These are phyloP conservation scores for Psilocybe cubensis DNA, from an alignment of 768 basidiomycete genomes.

Conservation along the genomic window DNA sequence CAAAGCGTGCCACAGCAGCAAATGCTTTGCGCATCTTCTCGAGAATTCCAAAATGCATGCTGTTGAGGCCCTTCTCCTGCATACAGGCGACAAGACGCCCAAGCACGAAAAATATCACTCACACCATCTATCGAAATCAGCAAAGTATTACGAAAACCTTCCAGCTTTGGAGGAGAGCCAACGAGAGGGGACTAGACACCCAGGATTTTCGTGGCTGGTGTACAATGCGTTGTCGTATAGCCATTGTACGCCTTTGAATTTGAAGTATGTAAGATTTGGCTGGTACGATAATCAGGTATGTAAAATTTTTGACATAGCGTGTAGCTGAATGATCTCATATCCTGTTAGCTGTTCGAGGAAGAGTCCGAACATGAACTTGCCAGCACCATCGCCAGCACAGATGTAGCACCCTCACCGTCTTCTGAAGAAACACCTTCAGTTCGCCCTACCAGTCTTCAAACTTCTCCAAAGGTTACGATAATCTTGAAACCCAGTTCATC, in stretches of 20 bases:
- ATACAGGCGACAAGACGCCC: constrained; percentile 24
- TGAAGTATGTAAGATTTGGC: constrained; percentile 44
- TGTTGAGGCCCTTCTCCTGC: constrained; percentile 36
- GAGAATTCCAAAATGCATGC: constrained; percentile 37
- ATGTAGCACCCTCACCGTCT: neutral
- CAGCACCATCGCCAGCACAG: neutral
- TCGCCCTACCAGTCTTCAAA: neutral
- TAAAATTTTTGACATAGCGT: neutral
- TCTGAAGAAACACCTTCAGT: too few species aligned
- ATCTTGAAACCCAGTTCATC: neutral
- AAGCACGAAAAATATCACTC: constrained; percentile 35
- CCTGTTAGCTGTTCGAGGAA: neutral
- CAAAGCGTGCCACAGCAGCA: constrained; percentile 41
- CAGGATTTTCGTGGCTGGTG: constrained; percentile 39
- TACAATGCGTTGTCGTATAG: constrained; percentile 51
- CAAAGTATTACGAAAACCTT: constrained; percentile 20
- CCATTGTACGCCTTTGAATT: constrained; percentile 46
- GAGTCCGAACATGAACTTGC: neutral
- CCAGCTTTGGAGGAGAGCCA: constrained; percentile 21
- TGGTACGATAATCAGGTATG: constrained; percentile 58
- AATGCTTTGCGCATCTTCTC: constrained; percentile 45
- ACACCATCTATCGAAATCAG: constrained; percentile 26
- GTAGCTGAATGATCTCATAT: neutral
- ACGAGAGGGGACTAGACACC: constrained; percentile 37
- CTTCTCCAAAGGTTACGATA: neutral